phyloP scores from a whole-genome alignment of 352 stramenopile species.

The Blastocystis sp. region DNA sequence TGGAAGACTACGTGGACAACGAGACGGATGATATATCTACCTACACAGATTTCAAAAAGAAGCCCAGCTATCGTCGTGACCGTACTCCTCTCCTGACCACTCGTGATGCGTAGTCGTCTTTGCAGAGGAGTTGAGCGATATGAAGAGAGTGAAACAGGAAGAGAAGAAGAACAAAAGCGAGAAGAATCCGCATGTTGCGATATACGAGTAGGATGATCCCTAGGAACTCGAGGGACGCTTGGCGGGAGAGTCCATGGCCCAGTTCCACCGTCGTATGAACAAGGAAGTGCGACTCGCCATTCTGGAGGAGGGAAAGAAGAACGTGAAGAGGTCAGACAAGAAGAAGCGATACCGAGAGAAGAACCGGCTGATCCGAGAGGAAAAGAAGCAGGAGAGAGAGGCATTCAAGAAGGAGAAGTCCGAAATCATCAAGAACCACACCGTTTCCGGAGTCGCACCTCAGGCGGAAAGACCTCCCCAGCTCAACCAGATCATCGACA shows the following conservation, averaged over 20 bases:
- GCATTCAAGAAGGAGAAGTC: background rate
- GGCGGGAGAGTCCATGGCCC: background rate
- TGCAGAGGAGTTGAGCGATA: slow-evolving; percentile 45
- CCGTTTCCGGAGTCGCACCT: background rate
- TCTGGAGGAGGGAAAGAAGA: slow-evolving; percentile 21
- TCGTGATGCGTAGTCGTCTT: slow-evolving; percentile 54
- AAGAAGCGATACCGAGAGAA: slow-evolving; percentile 30
- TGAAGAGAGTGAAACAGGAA: slow-evolving; percentile 32
- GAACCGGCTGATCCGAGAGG: slow-evolving; percentile 2
- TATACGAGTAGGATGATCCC: background rate
- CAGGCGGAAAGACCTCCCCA: slow-evolving; percentile 55
- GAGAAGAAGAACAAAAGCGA: background rate
- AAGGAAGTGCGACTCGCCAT: background rate
- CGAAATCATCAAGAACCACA: background rate
- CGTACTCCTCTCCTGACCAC: background rate
- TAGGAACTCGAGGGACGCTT: slow-evolving; percentile 6
- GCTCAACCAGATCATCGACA: slow-evolving; percentile 45
- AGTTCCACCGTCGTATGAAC: slow-evolving; percentile 46
- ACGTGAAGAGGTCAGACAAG: slow-evolving; percentile 7
- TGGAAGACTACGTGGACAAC: slow-evolving; percentile 46
- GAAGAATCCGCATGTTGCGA: background rate
- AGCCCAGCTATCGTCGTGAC: slow-evolving; percentile 56
- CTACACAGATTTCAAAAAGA: slow-evolving; percentile 37
- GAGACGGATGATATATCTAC: slow-evolving; percentile 19
- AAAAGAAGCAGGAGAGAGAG: background rate